Conservation (phyloP, 768 basidiomycete genomes). For the Cystofilobasidium bisporidii region DNA sequence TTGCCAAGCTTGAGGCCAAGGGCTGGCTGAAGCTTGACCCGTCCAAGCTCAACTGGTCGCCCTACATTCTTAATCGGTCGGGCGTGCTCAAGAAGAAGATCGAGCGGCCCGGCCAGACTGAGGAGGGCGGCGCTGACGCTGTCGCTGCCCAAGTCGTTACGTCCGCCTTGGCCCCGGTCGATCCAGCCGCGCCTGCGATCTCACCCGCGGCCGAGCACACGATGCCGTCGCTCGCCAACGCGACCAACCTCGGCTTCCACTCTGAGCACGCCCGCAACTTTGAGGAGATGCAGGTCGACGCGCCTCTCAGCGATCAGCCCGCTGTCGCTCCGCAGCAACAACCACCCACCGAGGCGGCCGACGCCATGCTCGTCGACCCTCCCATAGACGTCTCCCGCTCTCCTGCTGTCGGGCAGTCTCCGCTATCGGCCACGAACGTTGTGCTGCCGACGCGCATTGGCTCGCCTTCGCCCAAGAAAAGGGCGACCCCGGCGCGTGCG, state of each 20-base stretch:
- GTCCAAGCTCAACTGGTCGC: conserved; percentile 87
- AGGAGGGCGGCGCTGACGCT: background rate
- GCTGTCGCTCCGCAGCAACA: background rate
- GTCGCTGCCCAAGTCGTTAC: background rate
- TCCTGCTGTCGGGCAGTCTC: no score
- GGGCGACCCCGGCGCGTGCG: no score
- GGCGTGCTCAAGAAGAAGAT: conserved; percentile 6
- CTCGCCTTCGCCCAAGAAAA: no score
- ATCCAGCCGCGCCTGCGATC: background rate
- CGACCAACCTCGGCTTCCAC: background rate
- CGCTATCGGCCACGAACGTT: no score
- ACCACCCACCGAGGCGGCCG: background rate
- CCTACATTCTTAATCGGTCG: conserved; percentile 54
- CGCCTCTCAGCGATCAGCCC: background rate
- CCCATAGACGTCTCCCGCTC: no score
- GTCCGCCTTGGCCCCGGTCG: background rate
- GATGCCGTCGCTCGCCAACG: background rate
- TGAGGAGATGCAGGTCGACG: conserved; percentile 1
- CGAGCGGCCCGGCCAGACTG: background rate
- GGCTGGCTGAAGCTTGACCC: conserved; percentile 62
- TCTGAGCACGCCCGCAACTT: background rate
- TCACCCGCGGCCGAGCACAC: background rate
- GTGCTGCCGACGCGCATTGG: no score
- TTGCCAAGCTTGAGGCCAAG: conserved; percentile 64
- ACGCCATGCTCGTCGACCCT: no score